Conservation (phyloP, 2,329 filamentous ascomycete species). For the Fusarium albosuccineum region DNA sequence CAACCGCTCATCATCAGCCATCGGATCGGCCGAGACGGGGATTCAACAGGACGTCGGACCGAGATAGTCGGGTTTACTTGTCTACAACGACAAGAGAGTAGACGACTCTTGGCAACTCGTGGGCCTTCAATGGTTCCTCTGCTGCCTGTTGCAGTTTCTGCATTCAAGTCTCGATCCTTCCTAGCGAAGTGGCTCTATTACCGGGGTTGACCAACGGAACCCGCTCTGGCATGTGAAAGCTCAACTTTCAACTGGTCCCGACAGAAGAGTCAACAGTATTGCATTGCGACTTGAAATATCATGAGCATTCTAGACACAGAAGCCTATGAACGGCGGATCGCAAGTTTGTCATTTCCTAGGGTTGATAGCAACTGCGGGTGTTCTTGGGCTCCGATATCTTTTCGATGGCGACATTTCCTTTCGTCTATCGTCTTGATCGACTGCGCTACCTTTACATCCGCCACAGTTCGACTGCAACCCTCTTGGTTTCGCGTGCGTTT, state of each 20-base stretch:
- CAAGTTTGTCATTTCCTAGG: background rate
- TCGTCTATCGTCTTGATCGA: slow-evolving; percentile 11
- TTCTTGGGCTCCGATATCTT: background rate
- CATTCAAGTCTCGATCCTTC: slow-evolving; percentile 36
- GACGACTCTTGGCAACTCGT: slow-evolving; percentile 20
- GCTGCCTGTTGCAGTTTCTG: slow-evolving; percentile 36
- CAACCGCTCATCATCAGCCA: slow-evolving; percentile 7
- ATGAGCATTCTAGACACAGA: slow-evolving; percentile 8
- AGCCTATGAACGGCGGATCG: background rate
- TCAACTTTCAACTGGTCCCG: background rate
- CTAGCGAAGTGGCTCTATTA: slow-evolving; percentile 28
- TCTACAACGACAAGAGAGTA: slow-evolving; percentile 29
- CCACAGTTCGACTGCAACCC: slow-evolving; percentile 17
- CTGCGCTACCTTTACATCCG: slow-evolving; percentile 26
- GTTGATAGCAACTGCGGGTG: slow-evolving; percentile 9
- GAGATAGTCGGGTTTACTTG: slow-evolving; percentile 1
- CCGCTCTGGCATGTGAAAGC: slow-evolving; percentile 41
- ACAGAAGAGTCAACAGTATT: slow-evolving; percentile 1
- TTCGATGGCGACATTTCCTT: background rate
- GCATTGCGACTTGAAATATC: slow-evolving; percentile 15
- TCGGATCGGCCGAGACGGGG: slow-evolving; percentile 23
- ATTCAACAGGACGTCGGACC: slow-evolving; percentile 6
- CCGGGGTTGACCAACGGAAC: slow-evolving; percentile 22
- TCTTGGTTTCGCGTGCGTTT: slow-evolving; percentile 6
- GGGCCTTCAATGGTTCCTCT: slow-evolving; percentile 14